These are phyloP conservation scores for Phialemoniopsis sp. DNA, from an alignment of 2,329 filamentous ascomycete genomes.

Conservation along the genomic window DNA sequence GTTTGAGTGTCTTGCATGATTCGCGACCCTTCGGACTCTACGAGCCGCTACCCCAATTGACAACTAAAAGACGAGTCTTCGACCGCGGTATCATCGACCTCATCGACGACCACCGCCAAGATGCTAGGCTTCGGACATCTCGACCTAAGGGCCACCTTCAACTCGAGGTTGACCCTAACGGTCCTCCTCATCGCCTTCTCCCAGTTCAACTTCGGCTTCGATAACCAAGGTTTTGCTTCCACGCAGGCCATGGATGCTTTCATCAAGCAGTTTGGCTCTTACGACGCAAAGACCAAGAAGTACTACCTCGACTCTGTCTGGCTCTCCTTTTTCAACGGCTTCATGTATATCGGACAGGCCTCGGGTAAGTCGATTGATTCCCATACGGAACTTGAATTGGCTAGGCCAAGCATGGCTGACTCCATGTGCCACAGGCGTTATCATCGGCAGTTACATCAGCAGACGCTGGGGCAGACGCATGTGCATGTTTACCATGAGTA, in stretches of 20 bases:
- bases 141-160: constrained; percentile 4
- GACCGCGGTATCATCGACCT: no score
- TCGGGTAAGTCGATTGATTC: constrained; percentile 8
- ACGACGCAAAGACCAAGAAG: constrained; percentile 13
- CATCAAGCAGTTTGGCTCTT: constrained; percentile 23
- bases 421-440: constrained; percentile 12
- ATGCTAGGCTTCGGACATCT: no score
- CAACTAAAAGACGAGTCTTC: no score
- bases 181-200: constrained; percentile 24
- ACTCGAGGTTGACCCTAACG: constrained; percentile 11
- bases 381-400: no score
- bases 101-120: no score
- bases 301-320: constrained; percentile 21
- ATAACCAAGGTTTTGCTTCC: constrained; percentile 27
- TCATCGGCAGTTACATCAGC: constrained; percentile 20
- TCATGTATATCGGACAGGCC: constrained; percentile 26
- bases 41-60: no score
- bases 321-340: constrained; percentile 28
- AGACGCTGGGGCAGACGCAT: constrained; percentile 24
- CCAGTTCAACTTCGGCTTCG: constrained; percentile 34
- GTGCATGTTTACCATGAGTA: constrained; percentile 30
- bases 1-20: no score
- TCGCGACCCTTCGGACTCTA: no score
- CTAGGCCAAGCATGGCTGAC: no score
- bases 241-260: constrained; percentile 33